A percentile compares a stretch with the other conserved stretches of the same genome.
Conservation (phyloP, 2,329 filamentous ascomycete species). For the Aspergillus novoparasiticus region DNA sequence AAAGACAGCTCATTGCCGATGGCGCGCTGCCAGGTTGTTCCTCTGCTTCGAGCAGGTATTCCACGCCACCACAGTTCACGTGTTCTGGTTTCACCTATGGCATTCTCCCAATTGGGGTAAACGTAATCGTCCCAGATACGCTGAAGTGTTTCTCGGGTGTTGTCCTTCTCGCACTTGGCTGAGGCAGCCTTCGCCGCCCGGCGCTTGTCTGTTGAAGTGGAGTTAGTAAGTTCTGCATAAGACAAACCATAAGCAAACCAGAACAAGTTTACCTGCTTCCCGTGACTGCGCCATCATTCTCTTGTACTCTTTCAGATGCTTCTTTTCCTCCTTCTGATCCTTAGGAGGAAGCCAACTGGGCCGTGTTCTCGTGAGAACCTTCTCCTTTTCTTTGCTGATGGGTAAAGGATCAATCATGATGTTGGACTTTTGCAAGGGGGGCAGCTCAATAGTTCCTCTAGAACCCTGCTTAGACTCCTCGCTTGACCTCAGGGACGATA, state of each 20-base stretch:
- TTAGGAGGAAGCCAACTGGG: constrained; percentile 69
- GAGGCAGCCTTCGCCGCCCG: constrained; percentile 51
- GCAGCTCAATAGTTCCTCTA: constrained; percentile 52
- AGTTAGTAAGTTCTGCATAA: constrained; percentile 14
- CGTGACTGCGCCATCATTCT: constrained; percentile 65
- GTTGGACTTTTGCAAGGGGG: constrained; percentile 63
- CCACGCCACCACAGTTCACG: constrained; percentile 68
- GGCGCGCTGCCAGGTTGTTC: constrained; percentile 61
- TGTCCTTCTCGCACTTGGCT: constrained; percentile 52
- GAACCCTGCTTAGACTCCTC: constrained; percentile 42
- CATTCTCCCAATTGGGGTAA: constrained; percentile 60
- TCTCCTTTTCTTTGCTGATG: constrained; percentile 68
- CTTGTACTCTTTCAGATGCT: constrained; percentile 75
- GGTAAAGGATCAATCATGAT: constrained; percentile 68
- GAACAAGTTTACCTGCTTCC: constrained; percentile 53
- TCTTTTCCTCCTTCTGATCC: constrained; percentile 85
- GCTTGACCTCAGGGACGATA: constrained; percentile 38
- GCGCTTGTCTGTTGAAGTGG: constrained; percentile 48
- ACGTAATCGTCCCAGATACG: constrained; percentile 65
- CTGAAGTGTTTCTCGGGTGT: constrained; percentile 56
- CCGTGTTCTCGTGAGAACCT: constrained; percentile 65
- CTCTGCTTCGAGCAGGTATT: constrained; percentile 58
- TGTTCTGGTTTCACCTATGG: constrained; percentile 56
- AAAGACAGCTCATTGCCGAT: constrained; percentile 64
- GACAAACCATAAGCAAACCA: not conserved